Evolutionary conservation across 768 basidiomycete species (phyloP), one percentile per base, ranked within the genome.

Genomic region (Rhodocollybia butyracea): DNA sequence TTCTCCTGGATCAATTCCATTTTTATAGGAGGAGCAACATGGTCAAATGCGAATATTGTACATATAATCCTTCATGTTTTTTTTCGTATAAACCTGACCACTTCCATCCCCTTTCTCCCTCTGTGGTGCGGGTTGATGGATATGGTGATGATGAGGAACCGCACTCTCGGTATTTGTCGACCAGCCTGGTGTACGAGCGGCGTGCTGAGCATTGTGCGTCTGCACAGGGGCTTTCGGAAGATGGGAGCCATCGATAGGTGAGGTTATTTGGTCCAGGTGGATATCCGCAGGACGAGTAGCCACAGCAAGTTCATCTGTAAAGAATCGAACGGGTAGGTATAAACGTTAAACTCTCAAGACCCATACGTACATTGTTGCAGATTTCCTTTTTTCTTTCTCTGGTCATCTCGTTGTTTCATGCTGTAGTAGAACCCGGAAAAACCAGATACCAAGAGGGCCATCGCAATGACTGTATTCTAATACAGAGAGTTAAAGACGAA

Each of bases 41-140:
- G n/a, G n/a, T n/a, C n/a, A n/a, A n/a, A n/a, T n/a, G n/a, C n/a
- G n/a, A n/a, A n/a, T n/a, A n/a, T n/a, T n/a, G n/a, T n/a, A n/a
- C n/a, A n/a, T n/a, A n/a, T n/a, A n/a, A 2, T 12, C 30, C 26
- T 45, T 27, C 11, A 27, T 24, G 7, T 32, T 36, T 19, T 52
- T 52, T 22, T 53, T 53, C 30, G 51, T 53, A 22, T 53, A 53
- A 7, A 39, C 51, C 15, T 36, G 17, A 3, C 50, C 50, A 40
- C 36, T 51, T 11, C 51, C 51, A 19, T 53, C 51, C 8, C 51
- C 51, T 41, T 24, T 41, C 0, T 29, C 39, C 31, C 51, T 53
- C 40, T 53, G 51, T 10, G 51, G 51, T 19, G 51, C 51, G 3
- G 51, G 51, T 24, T 53, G 51, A 42, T 41, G 51, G 13, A 53